Base-by-base conservation (phyloP, 116 monocot species). In the Cymodocea nodosa region DNA sequence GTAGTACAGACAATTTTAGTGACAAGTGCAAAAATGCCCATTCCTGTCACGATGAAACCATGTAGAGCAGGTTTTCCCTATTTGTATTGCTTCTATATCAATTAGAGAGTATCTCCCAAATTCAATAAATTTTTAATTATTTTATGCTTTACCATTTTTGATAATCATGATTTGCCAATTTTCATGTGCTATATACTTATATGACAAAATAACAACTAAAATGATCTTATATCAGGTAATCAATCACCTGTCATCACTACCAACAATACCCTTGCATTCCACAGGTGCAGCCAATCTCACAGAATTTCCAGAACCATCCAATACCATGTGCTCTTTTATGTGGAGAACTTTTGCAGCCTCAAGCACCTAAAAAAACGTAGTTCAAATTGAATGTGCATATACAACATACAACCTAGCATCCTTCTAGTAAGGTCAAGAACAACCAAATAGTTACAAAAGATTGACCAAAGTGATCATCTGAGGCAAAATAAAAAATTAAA, bases 221-320 rank as follows among this genome's bases (percentile, higher is more conserved):
- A 44, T 4, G 3, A 62, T 14, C 37, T 36, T 6, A 36, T 65
- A 65, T 24, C 18, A 57, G 54, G 37, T 7, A 15, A 50, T 51
- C 2, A 63, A 37, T 86, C 48, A 98, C 98, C 98, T 92, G 81
- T 92, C 89, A 84, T 99, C 98, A 67, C 98, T 92, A 15, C 98
- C 98, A 70, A 99, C 82, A 73, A 99, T 99, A 44, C 98, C 92
- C 78, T 99, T 99, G 77, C 92, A 99, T 80, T 99, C 98, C 6
- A 99, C 86, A 66, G 98, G 89, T 66, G 86, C 92, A 79, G 92
- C 98, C 74, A 99, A 77, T 59, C 82, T 92, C 62, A 99, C 70
- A 72, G 37, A 65, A 76, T 85, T 95, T 68, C 91, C 91, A 73
- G 87, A 87, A 40, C 85, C 91, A 86, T 99, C 98, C 36, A 92